Evolutionary conservation across 2,329 filamentous ascomycete genomes (phyloP).

Genomic region (Stromatinia cepivora): DNA sequence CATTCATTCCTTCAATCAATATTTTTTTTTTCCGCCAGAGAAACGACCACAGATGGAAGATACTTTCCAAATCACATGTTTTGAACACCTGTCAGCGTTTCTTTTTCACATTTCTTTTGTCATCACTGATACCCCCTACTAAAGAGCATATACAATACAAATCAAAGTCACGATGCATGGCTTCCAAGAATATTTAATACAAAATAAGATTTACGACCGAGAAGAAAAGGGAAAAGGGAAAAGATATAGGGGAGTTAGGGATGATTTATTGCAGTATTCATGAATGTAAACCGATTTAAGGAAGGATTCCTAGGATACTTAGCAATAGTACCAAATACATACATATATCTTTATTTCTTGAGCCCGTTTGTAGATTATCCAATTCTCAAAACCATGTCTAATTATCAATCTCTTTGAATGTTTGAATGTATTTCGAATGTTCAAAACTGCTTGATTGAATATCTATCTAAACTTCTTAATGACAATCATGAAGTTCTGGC

Average conservation of each 20-base stretch:
- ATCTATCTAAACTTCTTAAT: not conserved
- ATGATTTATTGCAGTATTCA: constrained; percentile 4
- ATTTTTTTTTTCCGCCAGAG: not conserved
- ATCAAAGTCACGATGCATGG: constrained; percentile 15
- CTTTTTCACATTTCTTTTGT: constrained; percentile 11
- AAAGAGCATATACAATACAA: constrained; percentile 14
- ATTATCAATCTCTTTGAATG: not conserved
- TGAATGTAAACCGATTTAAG: not conserved
- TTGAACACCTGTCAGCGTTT: not conserved
- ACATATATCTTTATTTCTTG: not conserved
- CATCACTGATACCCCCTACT: constrained; percentile 13
- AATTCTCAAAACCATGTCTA: not conserved
- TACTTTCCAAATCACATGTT: constrained; percentile 1
- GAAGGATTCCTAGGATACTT: not conserved
- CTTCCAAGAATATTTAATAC: constrained; percentile 15
- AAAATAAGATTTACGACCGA: constrained; percentile 13
- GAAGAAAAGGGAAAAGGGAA: not conserved
- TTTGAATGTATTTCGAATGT: not conserved
- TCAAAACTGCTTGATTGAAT: not conserved
- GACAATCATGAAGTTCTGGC: not conserved
- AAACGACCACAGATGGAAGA: not conserved
- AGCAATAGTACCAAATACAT: not conserved
- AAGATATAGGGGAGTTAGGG: not conserved
- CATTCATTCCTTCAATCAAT: not conserved
- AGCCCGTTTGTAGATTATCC: not conserved